Conservation (phyloP, 495 filamentous ascomycete species). For the Penicillium malachiteum region DNA sequence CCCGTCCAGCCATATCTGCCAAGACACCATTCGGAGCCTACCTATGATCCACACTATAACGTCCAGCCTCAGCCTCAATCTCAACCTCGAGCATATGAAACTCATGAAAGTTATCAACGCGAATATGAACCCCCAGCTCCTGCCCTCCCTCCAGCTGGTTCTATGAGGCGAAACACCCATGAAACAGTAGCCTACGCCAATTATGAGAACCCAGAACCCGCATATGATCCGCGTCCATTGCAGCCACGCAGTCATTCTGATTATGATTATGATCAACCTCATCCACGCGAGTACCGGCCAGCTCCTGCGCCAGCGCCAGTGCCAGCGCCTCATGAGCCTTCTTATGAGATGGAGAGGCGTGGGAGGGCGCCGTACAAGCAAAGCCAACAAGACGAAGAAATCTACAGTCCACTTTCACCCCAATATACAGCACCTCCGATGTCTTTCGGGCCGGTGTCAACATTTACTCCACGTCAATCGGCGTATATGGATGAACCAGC, state of each 20-base stretch:
- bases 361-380: slow-evolving; percentile 15
- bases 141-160: slow-evolving; percentile 14
- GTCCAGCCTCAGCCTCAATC: slow-evolving; percentile 16
- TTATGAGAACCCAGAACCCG: slow-evolving; percentile 16
- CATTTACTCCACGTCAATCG: slow-evolving; percentile 12
- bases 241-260: slow-evolving; percentile 31
- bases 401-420: slow-evolving; percentile 17
- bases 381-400: slow-evolving; percentile 11
- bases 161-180: slow-evolving; percentile 19
- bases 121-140: slow-evolving; percentile 30
- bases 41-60: slow-evolving; percentile 25
- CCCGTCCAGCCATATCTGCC: slow-evolving; percentile 15
- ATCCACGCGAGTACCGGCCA: slow-evolving; percentile 27
- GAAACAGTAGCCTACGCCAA: slow-evolving; percentile 19
- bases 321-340: slow-evolving; percentile 19
- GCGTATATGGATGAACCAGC: slow-evolving; percentile 10
- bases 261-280: slow-evolving; percentile 30
- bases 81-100: slow-evolving; percentile 28
- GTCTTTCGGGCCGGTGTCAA: slow-evolving; percentile 22
- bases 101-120: slow-evolving; percentile 27
- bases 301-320: not conserved
- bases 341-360: slow-evolving; percentile 17
- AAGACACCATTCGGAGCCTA: slow-evolving; percentile 23
- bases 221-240: slow-evolving; percentile 24
- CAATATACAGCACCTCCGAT: slow-evolving; percentile 24